These are phyloP conservation scores for Ziziphus jujuba DNA, from an alignment of 306 rosid genomes.

Conservation along the genomic window DNA sequence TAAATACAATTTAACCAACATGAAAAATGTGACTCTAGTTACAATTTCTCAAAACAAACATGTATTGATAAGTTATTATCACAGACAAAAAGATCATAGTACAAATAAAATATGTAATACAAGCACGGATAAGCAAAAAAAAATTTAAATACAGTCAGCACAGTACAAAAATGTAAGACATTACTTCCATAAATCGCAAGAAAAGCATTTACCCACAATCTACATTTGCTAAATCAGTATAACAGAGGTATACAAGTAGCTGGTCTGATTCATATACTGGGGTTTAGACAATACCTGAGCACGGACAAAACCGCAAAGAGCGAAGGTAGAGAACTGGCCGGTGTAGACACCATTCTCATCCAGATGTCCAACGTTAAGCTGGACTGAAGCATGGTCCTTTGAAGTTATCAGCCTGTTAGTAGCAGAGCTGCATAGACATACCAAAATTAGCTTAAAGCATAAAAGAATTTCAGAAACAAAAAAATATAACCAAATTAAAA, in stretches of 20 bases:
- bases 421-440: constrained; percentile 50
- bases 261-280: no score
- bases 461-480: not conserved
- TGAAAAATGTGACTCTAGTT: no score
- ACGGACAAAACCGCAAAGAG: constrained; percentile 71
- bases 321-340: constrained; percentile 65
- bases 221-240: no score
- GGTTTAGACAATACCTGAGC: constrained; percentile 64
- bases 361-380: constrained; percentile 71
- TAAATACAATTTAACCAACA: no score
- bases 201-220: not conserved
- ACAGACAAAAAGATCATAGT: no score
- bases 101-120: no score
- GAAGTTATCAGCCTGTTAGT: constrained; percentile 78
- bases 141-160: no score
- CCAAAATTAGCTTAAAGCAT: not conserved
- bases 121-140: no score
- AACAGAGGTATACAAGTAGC: no score
- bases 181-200: no score
- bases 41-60: no score
- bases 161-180: not conserved
- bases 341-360: constrained; percentile 74
- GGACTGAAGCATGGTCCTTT: constrained; percentile 80
- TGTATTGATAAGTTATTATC: no score
- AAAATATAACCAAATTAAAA: not conserved